These are phyloP conservation scores for Microstegium vimineum DNA, from an alignment of 176 grass and related monocot genomes.

Conservation along the genomic window DNA sequence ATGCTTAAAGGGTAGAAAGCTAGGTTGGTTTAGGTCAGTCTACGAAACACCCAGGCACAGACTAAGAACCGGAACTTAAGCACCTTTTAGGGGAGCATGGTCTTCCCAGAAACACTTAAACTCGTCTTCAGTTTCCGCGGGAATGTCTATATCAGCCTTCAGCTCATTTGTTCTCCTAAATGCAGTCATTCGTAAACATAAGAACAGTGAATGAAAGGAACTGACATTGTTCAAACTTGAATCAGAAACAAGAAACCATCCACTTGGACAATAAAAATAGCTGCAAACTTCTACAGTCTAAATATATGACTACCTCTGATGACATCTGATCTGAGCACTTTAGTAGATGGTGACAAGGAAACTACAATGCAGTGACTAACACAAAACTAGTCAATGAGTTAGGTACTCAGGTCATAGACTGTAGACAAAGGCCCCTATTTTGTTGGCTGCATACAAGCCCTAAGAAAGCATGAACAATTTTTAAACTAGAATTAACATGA, in stretches of 20 bases:
- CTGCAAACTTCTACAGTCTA: background rate
- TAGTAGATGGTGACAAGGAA: too few relatives aligned
- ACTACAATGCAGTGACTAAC: background rate
- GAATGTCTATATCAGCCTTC: constrained; percentile 75
- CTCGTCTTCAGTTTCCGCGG: constrained; percentile 47
- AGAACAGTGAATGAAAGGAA: background rate
- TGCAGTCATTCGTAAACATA: constrained; percentile 16
- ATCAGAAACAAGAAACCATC: background rate
- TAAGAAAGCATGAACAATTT: background rate
- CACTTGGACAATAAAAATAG: background rate
- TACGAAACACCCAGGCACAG: background rate
- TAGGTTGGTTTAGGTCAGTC: background rate
- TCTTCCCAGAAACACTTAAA: constrained; percentile 67
- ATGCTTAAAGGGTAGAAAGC: constrained; percentile 8
- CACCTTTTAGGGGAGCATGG: constrained; percentile 58
- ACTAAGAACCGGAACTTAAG: background rate
- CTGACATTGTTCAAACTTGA: constrained; percentile 3
- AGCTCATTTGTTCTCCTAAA: constrained; percentile 80
- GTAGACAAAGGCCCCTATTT: background rate
- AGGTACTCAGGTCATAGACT: background rate
- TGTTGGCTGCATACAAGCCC: background rate
- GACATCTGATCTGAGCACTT: background rate
- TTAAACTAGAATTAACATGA: background rate
- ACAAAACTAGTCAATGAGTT: background rate
- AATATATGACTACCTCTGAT: background rate